Evolutionary conservation across 2,329 filamentous ascomycete species (phyloP).

Genomic region (Colletotrichum tropicale): DNA sequence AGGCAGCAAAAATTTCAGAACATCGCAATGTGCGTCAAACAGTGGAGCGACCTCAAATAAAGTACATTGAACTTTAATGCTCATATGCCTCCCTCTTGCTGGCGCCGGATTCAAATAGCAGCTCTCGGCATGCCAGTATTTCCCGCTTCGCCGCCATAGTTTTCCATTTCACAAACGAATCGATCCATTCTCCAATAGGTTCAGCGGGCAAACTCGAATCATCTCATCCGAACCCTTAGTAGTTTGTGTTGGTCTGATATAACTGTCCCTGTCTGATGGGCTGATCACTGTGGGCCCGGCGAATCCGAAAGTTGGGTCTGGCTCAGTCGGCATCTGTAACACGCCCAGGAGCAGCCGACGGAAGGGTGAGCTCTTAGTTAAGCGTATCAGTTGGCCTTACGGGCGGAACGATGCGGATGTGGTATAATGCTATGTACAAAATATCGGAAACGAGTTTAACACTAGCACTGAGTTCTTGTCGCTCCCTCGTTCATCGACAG

Average conservation of each 20-base stretch:
- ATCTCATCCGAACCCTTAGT: not conserved
- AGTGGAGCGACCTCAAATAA: not conserved
- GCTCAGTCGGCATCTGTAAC: not conserved
- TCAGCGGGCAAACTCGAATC: not conserved
- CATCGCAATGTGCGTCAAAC: not conserved
- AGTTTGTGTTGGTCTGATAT: not conserved
- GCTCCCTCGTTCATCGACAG: no score
- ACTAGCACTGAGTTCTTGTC: no score
- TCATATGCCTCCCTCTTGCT: no score
- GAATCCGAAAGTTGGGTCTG: not conserved
- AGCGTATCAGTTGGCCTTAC: no score
- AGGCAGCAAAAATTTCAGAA: not conserved
- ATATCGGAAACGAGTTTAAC: no score
- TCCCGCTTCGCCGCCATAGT: not conserved
- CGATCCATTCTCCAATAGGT: fast-evolving
- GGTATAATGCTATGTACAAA: fast-evolving
- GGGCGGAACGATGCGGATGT: fast-evolving
- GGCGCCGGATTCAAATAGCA: not conserved
- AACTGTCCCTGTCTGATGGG: not conserved
- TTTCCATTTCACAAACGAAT: not conserved
- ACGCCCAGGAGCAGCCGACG: not conserved
- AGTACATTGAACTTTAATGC: not conserved
- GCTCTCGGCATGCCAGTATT: not conserved
- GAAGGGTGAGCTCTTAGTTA: not conserved
- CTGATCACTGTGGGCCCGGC: not conserved